phyloP scores from a whole-genome alignment of 179 eudicot genomes.

The Amaranthus tricolor region DNA sequence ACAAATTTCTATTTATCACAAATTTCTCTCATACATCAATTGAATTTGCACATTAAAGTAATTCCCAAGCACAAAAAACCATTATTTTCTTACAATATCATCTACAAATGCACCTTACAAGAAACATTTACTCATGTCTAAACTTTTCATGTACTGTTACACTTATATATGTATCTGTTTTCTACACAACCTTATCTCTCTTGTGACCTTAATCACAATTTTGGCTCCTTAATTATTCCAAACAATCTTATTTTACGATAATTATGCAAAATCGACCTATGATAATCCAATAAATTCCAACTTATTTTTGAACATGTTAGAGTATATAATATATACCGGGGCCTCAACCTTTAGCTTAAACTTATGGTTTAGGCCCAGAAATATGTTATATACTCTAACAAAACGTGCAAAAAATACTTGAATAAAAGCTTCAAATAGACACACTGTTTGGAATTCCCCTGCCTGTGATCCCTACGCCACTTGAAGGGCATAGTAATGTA shows the following conservation, averaged over 20 bases:
- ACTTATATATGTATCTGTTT: too few relatives aligned
- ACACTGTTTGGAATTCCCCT: slow-evolving; percentile 79
- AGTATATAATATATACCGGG: too few relatives aligned
- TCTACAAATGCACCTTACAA: neutral
- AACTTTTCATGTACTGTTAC: neutral
- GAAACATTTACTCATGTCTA: neutral
- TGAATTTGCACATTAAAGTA: too few relatives aligned
- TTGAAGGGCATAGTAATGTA: slow-evolving; percentile 49
- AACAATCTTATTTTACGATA: neutral
- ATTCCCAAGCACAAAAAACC: too few relatives aligned
- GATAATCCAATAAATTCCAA: neutral
- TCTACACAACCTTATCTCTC: neutral
- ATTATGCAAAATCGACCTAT: neutral
- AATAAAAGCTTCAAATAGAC: slow-evolving; percentile 39
- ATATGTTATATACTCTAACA: too few relatives aligned
- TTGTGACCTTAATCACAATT: neutral
- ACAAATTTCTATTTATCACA: too few relatives aligned
- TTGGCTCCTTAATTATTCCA: neutral
- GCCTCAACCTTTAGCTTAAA: too few relatives aligned
- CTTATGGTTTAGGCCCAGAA: too few relatives aligned
- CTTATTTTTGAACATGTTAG: neutral
- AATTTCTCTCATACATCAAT: too few relatives aligned
- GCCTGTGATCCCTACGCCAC: slow-evolving; percentile 60
- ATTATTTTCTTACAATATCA: neutral
- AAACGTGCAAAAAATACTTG: neutral